Base-by-base conservation (phyloP, 1,284 basidiomycete genomes). In the Tilletiopsis washingtonensis region DNA sequence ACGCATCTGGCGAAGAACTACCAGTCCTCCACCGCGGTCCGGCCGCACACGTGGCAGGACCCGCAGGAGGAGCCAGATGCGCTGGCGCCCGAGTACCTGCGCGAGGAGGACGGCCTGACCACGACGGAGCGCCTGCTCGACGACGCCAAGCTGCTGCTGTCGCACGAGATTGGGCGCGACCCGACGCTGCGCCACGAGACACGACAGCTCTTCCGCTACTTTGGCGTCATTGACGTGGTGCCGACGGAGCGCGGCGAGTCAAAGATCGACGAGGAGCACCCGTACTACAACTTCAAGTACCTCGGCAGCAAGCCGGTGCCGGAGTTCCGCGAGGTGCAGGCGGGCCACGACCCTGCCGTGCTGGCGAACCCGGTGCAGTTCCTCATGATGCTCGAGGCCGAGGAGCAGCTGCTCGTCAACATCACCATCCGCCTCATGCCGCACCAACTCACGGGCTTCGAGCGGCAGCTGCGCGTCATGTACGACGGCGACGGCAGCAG, bases 271-370 rank as follows among this genome's bases (percentile, higher is more conserved):
- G 84, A 91, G 59, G 82, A 84, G 62, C 87, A 96, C 74, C 81
- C 83, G 0, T 94, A 87, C 75, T 90, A 84, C 70, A 91, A 84
- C 62, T 98, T 98, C 82, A 98, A 98, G 78, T 98, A 96, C 76
- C 78, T 98, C 36, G 77, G 81, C 37, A 80, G 84, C 62, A 98
- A 97, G 73, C 84, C 82, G 9, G 80, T 89, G 26, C 73, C 74
- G n/a, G 79, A 82, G 5, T 84, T 96, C 79, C 69, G 34, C 5
- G 17, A 25, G 5, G 38, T 21, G 5, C 19, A 45, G 37, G 17
- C 37, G 3, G 25, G 25, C 5, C 27, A 4, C 4, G 43, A 27
- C 11, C 32, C 32, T 11, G 49, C 36, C 12, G 17, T 15, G 19
- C 50, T 67, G 9, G 53, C 53, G 26, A 54, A 62, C 20, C 57